Evolutionary conservation across 306 rosid species (phyloP), one percentile per base, ranked within the genome.

Genomic region (Cicer pinnatifidum): DNA sequence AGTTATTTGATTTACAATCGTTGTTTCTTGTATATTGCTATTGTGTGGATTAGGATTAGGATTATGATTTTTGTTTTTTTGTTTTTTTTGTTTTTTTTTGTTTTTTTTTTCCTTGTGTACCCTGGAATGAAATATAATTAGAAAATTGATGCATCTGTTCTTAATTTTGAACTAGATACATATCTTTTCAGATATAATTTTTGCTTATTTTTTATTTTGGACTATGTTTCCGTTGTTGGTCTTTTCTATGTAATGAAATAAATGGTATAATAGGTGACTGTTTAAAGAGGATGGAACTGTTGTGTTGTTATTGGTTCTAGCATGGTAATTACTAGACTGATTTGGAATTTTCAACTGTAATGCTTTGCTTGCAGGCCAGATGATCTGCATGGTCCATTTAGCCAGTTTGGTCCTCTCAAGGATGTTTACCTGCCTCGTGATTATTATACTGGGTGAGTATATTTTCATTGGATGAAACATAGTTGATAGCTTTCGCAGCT

Each of bases 341-440:
- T 11, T 65, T 41, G 6, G 23, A 20, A 11, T 77, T 67, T 65
- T 67, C 61, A 6, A 28, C 37, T 28, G 17, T 2, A 7, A 1
- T 53, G 0, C 47, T 38, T 75, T 68, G 15, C 68, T 76, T 87
- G 76, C 87, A 90, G 98, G 89, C 43, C 84, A 0, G 89, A 90
- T 68, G 97, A 90, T 77, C 76, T 93, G 2, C 91, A 83, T 2
- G 82, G 80, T 37, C 92, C 89, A 71, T 92, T 92, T 80, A 76
- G 87, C 72, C 89, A 77, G 65, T 90, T 89, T 74, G 98, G 96
- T 57, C 89, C 86, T 19, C 87, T 93, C 35, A 93, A 90, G 88
- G 97, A 93, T 51, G 56, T 90, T 48, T 93, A 93, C 54, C 75
- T 93, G 86, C 97, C 98, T 20, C 89, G 85, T 72, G 93, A 93